A percentile compares a stretch with the other conserved stretches of the same genome.
These are phyloP conservation scores for Aspergillus versicolor DNA, from an alignment of 2,329 filamentous ascomycete species.

Conservation along the genomic window DNA sequence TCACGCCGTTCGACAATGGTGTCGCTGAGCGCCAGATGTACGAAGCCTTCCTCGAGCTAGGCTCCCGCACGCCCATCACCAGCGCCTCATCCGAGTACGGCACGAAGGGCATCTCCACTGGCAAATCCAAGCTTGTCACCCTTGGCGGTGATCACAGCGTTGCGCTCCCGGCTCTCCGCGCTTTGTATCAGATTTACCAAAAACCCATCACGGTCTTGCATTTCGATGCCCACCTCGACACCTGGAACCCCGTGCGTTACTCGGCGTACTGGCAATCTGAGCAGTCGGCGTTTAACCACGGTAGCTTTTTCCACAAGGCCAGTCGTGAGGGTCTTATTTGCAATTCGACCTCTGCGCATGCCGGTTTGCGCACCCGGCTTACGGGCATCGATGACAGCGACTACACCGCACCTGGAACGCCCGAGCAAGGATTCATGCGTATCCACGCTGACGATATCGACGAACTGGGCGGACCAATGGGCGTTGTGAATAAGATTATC, in stretches of 20 bases:
- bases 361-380: slow-evolving; percentile 76
- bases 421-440: slow-evolving; percentile 73
- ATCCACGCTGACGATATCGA: slow-evolving; percentile 87
- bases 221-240: slow-evolving; percentile 79
- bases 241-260: slow-evolving; percentile 78
- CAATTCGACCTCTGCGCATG: slow-evolving; percentile 75
- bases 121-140: slow-evolving; percentile 59
- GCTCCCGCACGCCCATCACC: slow-evolving; percentile 44
- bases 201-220: slow-evolving; percentile 68
- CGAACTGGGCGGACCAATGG: slow-evolving; percentile 66
- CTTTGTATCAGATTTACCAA: slow-evolving; percentile 62
- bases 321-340: slow-evolving; percentile 75
- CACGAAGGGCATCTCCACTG: slow-evolving; percentile 33
- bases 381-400: slow-evolving; percentile 64
- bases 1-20: slow-evolving; percentile 82
- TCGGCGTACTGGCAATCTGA: slow-evolving; percentile 70
- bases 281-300: slow-evolving; percentile 79
- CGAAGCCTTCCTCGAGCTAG: slow-evolving; percentile 71
- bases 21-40: slow-evolving; percentile 82
- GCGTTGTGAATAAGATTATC: slow-evolving; percentile 70
- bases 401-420: slow-evolving; percentile 65
- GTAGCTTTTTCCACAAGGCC: slow-evolving; percentile 89
- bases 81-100: slow-evolving; percentile 25
- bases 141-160: slow-evolving; percentile 74
- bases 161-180: slow-evolving; percentile 67